Base-by-base conservation (phyloP, 495 filamentous ascomycete genomes). In the Podospora anserina region DNA sequence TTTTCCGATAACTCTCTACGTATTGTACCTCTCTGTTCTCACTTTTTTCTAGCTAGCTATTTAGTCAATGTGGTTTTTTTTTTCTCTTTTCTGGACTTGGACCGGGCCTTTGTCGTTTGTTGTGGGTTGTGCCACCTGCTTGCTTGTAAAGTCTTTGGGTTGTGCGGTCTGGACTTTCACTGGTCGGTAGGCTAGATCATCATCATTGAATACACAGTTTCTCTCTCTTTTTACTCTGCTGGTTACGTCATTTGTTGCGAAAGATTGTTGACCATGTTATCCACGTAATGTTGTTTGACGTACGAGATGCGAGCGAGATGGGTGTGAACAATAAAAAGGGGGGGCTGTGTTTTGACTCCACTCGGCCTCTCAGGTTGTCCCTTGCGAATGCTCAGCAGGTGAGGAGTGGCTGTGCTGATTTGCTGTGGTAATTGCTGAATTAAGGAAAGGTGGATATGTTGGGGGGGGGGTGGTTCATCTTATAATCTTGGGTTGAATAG, bases 1-100 rank as follows among this genome's bases (percentile, higher is more conserved):
- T 62, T 70, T 66, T 67, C 69, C 56, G 44, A 68, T 70, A 58
- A 68, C 65, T 70, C 53, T 66, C 62, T 59, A 65, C 63, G 69
- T 70, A 58, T 60, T 57, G 61, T 54, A 63, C 63, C 64, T 67
- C 67, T 60, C 64, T 32, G 49, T 54, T 67, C 28, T 28, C 39
- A 27, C 39, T 53, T 68, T 67, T 70, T 68, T 65, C 65, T 70
- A 70, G 69, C 66, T 70, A 70, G 69, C 66, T 70, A 67, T 68
- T 65, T 70, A 68, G 67, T 70, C 58, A 70, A 65, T 32, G 57
- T 70, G 30, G 39, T 44, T 65, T 68, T 61, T 65, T 65, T 62
- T 62, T 62, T 49, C 30, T 65, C 26, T 62, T 30, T 63, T 26
- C 18, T 27, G 34, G 61, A 27, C 34, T 11, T 70, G 69, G 62